A percentile compares a stretch with the other conserved stretches of the same genome.
Conservation (phyloP, 1,284 basidiomycete species). For the Inonotus obliquus region DNA sequence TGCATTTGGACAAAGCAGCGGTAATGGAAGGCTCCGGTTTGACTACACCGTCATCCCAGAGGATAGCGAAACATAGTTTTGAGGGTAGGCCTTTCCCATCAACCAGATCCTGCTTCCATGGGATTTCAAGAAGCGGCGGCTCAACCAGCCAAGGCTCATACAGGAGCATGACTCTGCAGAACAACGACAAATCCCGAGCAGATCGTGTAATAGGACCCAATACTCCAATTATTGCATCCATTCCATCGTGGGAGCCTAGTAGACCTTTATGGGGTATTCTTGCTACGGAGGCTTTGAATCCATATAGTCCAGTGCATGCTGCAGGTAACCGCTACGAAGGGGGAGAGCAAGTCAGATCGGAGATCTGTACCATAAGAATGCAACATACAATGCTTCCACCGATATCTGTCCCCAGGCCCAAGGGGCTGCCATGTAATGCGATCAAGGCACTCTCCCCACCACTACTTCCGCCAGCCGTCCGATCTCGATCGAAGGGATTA, state of each 20-base stretch:
- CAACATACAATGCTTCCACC: slow-evolving; percentile 41
- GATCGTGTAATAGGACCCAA: slow-evolving; percentile 51
- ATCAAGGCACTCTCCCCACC: slow-evolving; percentile 65
- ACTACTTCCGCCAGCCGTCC: slow-evolving; percentile 55
- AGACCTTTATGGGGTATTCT: slow-evolving; percentile 48
- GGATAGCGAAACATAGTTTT: slow-evolving; percentile 46
- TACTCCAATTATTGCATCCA: slow-evolving; percentile 49
- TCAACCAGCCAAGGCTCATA: slow-evolving; percentile 52
- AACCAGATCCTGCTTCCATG: slow-evolving; percentile 42
- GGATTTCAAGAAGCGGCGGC: slow-evolving; percentile 46
- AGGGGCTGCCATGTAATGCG: slow-evolving; percentile 47
- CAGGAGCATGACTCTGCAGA: slow-evolving; percentile 46
- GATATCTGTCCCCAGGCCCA: slow-evolving; percentile 61
- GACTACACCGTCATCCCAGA: slow-evolving; percentile 53
- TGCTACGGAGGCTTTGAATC: slow-evolving; percentile 48
- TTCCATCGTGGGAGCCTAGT: slow-evolving; percentile 47
- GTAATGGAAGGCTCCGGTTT: slow-evolving; percentile 50
- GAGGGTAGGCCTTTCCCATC: slow-evolving; percentile 37
- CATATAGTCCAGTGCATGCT: slow-evolving; percentile 48
- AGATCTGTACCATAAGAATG: slow-evolving; percentile 11
- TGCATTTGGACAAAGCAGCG: slow-evolving; percentile 40
- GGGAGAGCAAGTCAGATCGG: background rate
- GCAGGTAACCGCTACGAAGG: slow-evolving; percentile 37
- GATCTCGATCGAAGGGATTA: slow-evolving; percentile 50
- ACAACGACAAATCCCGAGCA: slow-evolving; percentile 48